Evolutionary conservation across 2,329 filamentous ascomycete species (phyloP).

Genomic region (Diaporthe amygdali): DNA sequence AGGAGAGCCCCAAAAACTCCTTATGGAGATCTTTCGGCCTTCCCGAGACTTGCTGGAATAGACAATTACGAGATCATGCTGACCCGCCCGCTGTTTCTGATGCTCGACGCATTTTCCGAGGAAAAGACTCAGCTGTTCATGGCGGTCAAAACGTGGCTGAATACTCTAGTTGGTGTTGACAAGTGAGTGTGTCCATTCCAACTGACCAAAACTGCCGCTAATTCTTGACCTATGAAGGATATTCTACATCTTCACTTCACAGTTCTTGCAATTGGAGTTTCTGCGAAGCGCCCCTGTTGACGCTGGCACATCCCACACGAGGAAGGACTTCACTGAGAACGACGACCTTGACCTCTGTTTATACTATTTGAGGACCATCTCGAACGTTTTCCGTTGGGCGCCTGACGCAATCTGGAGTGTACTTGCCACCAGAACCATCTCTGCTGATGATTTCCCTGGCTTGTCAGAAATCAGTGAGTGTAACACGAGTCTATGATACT

Average conservation of each 20-base stretch:
- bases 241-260: conserved; percentile 65
- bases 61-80: conserved; percentile 76
- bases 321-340: conserved; percentile 50
- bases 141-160: conserved; percentile 81
- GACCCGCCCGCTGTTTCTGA: conserved; percentile 78
- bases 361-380: conserved; percentile 78
- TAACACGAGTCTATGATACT: neutral
- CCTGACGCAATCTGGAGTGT: conserved; percentile 74
- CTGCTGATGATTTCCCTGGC: conserved; percentile 50
- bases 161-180: conserved; percentile 66
- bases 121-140: conserved; percentile 77
- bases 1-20: conserved; percentile 55
- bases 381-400: conserved; percentile 72
- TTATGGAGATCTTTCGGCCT: conserved; percentile 39
- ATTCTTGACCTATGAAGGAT: conserved; percentile 48
- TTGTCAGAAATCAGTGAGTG: conserved; percentile 58
- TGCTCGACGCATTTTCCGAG: conserved; percentile 79
- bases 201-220: neutral
- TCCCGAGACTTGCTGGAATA: conserved; percentile 55
- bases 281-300: conserved; percentile 41
- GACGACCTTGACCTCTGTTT: conserved; percentile 78
- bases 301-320: conserved; percentile 32
- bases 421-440: conserved; percentile 66
- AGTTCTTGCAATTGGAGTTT: conserved; percentile 61
- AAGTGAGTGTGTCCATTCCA: conserved; percentile 50